Conservation (phyloP, 1,284 basidiomycete species). For the Wallemia hederae region DNA sequence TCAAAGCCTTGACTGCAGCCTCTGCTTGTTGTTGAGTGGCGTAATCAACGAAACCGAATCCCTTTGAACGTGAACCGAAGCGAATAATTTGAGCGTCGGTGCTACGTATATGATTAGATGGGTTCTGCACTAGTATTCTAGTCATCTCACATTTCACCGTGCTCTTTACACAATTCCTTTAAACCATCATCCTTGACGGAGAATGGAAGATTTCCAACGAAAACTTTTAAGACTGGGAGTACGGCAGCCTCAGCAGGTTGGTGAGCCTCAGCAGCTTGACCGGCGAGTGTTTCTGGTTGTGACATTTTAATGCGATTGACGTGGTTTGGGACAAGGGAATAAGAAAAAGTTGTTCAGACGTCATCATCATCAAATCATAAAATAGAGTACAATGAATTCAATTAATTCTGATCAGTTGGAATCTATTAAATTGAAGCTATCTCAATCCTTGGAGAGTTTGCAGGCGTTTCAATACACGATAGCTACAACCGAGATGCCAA, state of each 20-base stretch:
- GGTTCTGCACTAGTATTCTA: slow-evolving; percentile 11
- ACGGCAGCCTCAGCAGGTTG: not conserved
- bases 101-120: not conserved
- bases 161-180: not conserved
- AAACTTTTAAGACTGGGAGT: slow-evolving; percentile 16
- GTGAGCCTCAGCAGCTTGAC: not conserved
- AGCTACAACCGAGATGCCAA: not conserved
- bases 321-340: not conserved
- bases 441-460: not conserved
- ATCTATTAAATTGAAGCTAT: not conserved
- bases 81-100: slow-evolving; percentile 1
- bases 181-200: slow-evolving; percentile 16
- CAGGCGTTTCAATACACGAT: not conserved
- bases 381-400: too few relatives aligned
- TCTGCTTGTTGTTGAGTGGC: slow-evolving; percentile 31
- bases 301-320: not conserved
- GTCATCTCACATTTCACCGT: slow-evolving; percentile 6
- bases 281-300: not conserved
- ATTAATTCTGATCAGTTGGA: not conserved
- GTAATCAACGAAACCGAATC: slow-evolving; percentile 24
- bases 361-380: not conserved
- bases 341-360: not conserved
- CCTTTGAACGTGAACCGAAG: slow-evolving; percentile 5
- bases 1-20: slow-evolving; percentile 25
- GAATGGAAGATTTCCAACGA: slow-evolving; percentile 23